Evolutionary conservation across 805 yeast species (phyloP).

Genomic region (Peterozyma xylosa): DNA sequence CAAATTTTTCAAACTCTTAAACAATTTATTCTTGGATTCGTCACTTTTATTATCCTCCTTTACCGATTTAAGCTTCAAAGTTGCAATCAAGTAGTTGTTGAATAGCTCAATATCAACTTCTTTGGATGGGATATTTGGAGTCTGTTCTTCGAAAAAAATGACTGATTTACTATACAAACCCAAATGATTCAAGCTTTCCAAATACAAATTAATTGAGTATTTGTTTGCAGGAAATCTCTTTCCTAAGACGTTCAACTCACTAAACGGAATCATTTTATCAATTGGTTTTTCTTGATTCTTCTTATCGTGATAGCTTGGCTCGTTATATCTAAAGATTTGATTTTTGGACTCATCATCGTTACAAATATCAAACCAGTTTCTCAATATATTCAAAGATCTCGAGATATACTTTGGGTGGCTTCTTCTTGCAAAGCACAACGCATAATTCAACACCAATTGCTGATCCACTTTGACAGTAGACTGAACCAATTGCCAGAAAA

Average conservation of each 20-base stretch:
- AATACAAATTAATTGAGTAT: slow-evolving; percentile 1
- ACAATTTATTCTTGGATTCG: not conserved
- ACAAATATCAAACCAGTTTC: slow-evolving; percentile 7
- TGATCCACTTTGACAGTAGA: slow-evolving; percentile 1
- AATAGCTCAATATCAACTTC: not conserved
- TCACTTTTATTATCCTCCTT: not conserved
- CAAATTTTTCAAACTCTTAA: slow-evolving; percentile 1
- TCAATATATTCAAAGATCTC: slow-evolving; percentile 2
- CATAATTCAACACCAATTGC: not conserved
- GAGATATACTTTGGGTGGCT: slow-evolving; percentile 2
- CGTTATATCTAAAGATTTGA: slow-evolving; percentile 2
- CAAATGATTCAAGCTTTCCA: not conserved
- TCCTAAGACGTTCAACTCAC: not conserved
- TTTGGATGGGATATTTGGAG: not conserved
- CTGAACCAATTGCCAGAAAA: not conserved
- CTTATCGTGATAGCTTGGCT: slow-evolving; percentile 1
- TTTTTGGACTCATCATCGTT: slow-evolving; percentile 1
- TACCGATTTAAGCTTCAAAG: not conserved
- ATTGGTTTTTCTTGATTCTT: not conserved
- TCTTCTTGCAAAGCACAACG: slow-evolving; percentile 2
- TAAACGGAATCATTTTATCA: not conserved
- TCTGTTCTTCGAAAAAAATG: not conserved
- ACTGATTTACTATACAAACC: slow-evolving; percentile 3
- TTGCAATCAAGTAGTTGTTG: slow-evolving; percentile 2
- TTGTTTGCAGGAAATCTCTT: slow-evolving; percentile 4